These are phyloP conservation scores for Cryptosporidium canis DNA, from an alignment of 169 alveolate genomes.

Conservation along the genomic window DNA sequence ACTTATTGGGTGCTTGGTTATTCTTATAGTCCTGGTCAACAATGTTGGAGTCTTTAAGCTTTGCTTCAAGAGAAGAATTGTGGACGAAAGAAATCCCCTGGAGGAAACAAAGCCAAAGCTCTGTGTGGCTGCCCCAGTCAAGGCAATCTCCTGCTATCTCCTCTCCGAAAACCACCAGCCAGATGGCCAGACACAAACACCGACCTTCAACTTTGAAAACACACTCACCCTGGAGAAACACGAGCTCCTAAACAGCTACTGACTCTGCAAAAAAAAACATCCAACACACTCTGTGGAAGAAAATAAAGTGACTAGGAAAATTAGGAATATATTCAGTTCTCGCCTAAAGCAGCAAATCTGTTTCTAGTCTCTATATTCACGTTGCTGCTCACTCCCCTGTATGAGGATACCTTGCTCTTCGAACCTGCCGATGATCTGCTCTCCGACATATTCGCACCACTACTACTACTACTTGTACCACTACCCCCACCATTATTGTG, in stretches of 20 bases:
- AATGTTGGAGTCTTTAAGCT: conserved; percentile 67
- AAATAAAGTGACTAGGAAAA: background rate
- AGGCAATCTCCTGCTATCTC: conserved; percentile 58
- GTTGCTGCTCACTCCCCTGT: conserved; percentile 5
- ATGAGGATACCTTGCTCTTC: conserved; percentile 8
- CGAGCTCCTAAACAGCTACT: background rate
- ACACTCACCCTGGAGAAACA: background rate
- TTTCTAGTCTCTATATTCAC: conserved; percentile 47
- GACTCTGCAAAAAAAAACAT: background rate
- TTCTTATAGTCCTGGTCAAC: conserved; percentile 48
- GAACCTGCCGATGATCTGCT: background rate
- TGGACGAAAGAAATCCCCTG: background rate
- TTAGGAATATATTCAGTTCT: background rate
- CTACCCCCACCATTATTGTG: too few relatives aligned
- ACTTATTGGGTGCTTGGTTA: conserved; percentile 54
- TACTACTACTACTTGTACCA: too few relatives aligned
- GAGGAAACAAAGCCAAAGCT: background rate
- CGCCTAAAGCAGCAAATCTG: conserved; percentile 65
- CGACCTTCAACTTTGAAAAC: background rate
- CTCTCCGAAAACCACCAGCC: conserved; percentile 43
- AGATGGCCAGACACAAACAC: background rate
- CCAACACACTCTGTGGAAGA: too few relatives aligned
- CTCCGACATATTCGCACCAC: background rate
- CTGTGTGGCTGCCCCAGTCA: conserved; percentile 53
- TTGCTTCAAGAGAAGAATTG: conserved; percentile 41